Conservation (phyloP, 768 basidiomycete species). For the Gymnopilus junonius region DNA sequence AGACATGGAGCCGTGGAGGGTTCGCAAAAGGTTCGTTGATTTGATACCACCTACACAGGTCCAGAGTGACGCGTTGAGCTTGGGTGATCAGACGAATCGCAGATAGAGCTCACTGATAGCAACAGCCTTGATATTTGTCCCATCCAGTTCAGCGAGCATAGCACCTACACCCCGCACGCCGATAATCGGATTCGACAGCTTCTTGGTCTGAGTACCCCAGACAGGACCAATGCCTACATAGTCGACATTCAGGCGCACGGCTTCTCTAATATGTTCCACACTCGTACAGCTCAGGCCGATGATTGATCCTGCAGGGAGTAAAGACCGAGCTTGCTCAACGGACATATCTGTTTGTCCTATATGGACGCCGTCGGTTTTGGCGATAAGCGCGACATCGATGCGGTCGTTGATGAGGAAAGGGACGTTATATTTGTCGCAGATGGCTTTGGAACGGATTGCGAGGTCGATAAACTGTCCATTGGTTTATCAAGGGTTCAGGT, state of each 20-base stretch:
- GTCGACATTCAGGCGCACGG: conserved; percentile 70
- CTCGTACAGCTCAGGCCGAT: conserved; percentile 85
- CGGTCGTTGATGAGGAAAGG: conserved; percentile 90
- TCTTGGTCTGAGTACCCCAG: conserved; percentile 82
- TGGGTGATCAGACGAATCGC: background rate
- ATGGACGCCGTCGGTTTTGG: conserved; percentile 81
- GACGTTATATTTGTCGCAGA: conserved; percentile 78
- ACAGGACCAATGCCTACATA: conserved; percentile 91
- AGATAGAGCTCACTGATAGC: conserved; percentile 71
- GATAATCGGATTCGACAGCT: conserved; percentile 61
- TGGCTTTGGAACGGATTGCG: conserved; percentile 65
- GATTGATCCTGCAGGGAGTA: conserved; percentile 72
- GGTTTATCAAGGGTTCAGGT: background rate
- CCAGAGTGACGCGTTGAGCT: too few relatives aligned
- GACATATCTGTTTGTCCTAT: conserved; percentile 91
- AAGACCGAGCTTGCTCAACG: conserved; percentile 59
- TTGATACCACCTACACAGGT: conserved; percentile 83
- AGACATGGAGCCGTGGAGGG: conserved; percentile 73
- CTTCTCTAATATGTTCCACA: conserved; percentile 62
- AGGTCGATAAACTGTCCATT: conserved; percentile 71
- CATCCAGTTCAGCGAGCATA: conserved; percentile 67
- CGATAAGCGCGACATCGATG: conserved; percentile 83
- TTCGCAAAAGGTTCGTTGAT: conserved; percentile 72
- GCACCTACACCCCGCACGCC: conserved; percentile 76
- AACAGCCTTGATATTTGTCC: conserved; percentile 70